Evolutionary conservation across 164 flowering plant species (phyloP).

Genomic region (Berberis thunbergii): DNA sequence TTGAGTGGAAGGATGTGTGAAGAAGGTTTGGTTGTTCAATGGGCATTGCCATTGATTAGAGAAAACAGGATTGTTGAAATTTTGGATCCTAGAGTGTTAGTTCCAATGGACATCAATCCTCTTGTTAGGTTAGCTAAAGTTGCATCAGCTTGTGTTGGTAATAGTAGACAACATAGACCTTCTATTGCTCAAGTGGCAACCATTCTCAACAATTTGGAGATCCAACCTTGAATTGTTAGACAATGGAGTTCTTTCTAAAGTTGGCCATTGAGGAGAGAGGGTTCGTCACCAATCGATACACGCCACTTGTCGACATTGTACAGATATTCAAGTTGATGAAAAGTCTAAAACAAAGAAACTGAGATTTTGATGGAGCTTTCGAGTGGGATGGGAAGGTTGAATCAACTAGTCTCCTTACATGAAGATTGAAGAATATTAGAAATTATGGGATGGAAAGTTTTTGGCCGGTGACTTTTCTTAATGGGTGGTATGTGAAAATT

Average conservation of each 20-base stretch:
- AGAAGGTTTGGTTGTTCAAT: slow-evolving; percentile 49
- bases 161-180: slow-evolving; percentile 55
- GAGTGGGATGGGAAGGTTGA: too few relatives aligned
- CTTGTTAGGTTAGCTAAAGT: slow-evolving; percentile 60
- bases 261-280: not conserved
- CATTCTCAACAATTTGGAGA: slow-evolving; percentile 54
- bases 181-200: slow-evolving; percentile 49
- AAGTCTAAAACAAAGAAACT: too few relatives aligned
- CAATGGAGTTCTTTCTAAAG: not conserved
- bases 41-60: slow-evolving; percentile 72
- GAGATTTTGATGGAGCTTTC: too few relatives aligned
- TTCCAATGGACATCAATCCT: slow-evolving; percentile 34
- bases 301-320: too few relatives aligned
- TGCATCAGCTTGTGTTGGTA: slow-evolving; percentile 74
- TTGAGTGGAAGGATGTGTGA: slow-evolving; percentile 63
- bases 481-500: not conserved
- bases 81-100: slow-evolving; percentile 49
- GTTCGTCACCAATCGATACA: not conserved
- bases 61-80: slow-evolving; percentile 45
- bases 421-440: not conserved
- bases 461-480: not conserved
- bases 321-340: too few relatives aligned
- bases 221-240: slow-evolving; percentile 9
- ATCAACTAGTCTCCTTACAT: too few relatives aligned
- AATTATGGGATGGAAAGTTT: not conserved